Evolutionary conservation across 208 protist genomes (phyloP).

Genomic region (Leptomonas pyrrhocoris): DNA sequence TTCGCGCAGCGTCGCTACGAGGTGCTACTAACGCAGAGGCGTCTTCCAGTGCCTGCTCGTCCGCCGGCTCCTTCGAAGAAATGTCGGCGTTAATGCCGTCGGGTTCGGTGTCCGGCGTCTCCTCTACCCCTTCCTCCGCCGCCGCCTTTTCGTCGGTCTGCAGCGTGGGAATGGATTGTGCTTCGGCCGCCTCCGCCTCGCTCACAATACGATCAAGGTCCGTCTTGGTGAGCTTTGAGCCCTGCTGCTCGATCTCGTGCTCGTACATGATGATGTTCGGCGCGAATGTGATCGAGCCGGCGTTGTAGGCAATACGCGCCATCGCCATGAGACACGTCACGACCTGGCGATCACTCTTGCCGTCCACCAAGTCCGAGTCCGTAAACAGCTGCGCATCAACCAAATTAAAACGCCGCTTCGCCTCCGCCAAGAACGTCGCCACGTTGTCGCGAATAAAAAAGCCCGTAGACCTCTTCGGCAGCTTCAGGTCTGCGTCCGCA

Average conservation of each 20-base stretch:
- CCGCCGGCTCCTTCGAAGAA: too few relatives aligned
- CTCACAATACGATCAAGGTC: constrained; percentile 45
- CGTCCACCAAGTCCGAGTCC: constrained; percentile 75
- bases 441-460: constrained; percentile 87
- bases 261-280: constrained; percentile 64
- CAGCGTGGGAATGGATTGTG: not conserved
- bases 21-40: too few relatives aligned
- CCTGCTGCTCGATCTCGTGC: constrained; percentile 56
- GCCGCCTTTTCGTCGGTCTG: not conserved
- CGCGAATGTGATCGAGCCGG: constrained; percentile 40
- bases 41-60: too few relatives aligned
- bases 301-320: constrained; percentile 58
- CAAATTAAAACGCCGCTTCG: constrained; percentile 43
- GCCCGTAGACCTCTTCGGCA: constrained; percentile 62
- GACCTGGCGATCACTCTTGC: constrained; percentile 72
- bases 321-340: constrained; percentile 81
- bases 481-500: constrained; percentile 40
- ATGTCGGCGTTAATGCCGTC: too few relatives aligned
- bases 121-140: not conserved
- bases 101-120: not conserved
- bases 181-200: constrained; percentile 31
- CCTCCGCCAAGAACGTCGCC: constrained; percentile 52
- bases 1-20: too few relatives aligned
- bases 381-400: constrained; percentile 73
- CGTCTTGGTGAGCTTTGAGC: constrained; percentile 31